These are phyloP conservation scores for Tulasnella sp. DNA, from an alignment of 768 basidiomycete genomes.

Conservation along the genomic window DNA sequence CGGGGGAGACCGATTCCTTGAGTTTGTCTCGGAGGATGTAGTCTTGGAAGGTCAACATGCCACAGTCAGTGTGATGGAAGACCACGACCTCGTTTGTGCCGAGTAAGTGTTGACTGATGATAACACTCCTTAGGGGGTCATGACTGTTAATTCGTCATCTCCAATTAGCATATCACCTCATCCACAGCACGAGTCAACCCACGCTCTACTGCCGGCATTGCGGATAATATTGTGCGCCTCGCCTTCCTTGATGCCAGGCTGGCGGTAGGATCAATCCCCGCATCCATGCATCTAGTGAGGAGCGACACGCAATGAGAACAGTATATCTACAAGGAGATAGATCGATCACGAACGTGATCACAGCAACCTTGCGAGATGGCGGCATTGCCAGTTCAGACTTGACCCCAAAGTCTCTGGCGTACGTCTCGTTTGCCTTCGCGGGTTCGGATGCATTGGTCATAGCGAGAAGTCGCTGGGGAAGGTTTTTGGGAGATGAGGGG, in stretches of 20 bases:
- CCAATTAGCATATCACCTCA: too few species aligned
- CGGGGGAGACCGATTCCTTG: slow-evolving; percentile 35
- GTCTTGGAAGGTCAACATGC: slow-evolving; percentile 53
- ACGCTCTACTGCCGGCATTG: slow-evolving; percentile 63
- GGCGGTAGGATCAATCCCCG: slow-evolving; percentile 51
- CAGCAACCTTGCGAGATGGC: slow-evolving; percentile 33
- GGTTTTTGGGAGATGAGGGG: not conserved
- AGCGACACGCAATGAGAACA: not conserved
- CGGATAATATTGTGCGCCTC: slow-evolving; percentile 65
- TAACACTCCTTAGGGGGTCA: slow-evolving; percentile 54
- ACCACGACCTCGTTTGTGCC: slow-evolving; percentile 59
- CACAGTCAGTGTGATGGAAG: slow-evolving; percentile 63
- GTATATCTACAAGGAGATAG: slow-evolving; percentile 6
- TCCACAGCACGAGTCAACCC: slow-evolving; percentile 23
- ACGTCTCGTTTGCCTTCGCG: slow-evolving; percentile 32
- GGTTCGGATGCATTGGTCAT: slow-evolving; percentile 17
- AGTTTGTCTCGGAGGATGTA: slow-evolving; percentile 39
- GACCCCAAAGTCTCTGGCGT: slow-evolving; percentile 36
- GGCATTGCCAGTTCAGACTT: slow-evolving; percentile 31
- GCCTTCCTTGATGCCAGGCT: slow-evolving; percentile 51
- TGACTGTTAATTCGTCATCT: slow-evolving; percentile 39
- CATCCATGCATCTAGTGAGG: slow-evolving; percentile 60
- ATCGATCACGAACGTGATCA: slow-evolving; percentile 22
- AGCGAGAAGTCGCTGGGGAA: not conserved
- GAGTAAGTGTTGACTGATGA: slow-evolving; percentile 63